Conservation (phyloP, 106 monocot genomes). For the Xerophyta viscosa region DNA sequence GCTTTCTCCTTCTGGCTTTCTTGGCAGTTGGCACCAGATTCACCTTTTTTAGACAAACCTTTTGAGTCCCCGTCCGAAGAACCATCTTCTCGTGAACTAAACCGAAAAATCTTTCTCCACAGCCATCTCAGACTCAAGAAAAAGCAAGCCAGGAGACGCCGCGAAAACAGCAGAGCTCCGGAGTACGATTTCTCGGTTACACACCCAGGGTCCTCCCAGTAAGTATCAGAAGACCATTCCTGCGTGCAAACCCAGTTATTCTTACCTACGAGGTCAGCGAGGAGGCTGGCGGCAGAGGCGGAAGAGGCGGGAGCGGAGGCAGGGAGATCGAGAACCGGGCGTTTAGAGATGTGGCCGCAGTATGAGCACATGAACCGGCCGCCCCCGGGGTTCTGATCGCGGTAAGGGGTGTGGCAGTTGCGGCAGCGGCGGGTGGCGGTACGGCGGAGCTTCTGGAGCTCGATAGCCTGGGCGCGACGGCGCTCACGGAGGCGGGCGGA, state of each 20-base stretch:
- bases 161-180: conserved; percentile 13
- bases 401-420: conserved; percentile 57
- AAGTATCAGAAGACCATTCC: conserved; percentile 16
- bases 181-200: conserved; percentile 30
- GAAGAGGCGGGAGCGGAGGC: conserved; percentile 12
- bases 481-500: conserved; percentile 47
- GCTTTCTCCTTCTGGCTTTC: conserved; percentile 75
- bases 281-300: conserved; percentile 3
- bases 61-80: conserved; percentile 28
- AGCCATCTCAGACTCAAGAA: conserved; percentile 31
- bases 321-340: conserved; percentile 57
- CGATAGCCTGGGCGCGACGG: conserved; percentile 31
- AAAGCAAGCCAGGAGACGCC: conserved; percentile 24
- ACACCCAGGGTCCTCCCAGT: conserved; percentile 12
- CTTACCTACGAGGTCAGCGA: conserved; percentile 16
- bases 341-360: conserved; percentile 65
- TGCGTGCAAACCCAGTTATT: conserved; percentile 38
- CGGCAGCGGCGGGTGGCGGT: conserved; percentile 57
- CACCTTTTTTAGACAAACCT: conserved; percentile 32
- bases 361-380: conserved; percentile 73
- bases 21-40: conserved; percentile 35
- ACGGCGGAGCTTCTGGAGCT: conserved; percentile 58
- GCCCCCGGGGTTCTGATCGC: conserved; percentile 55
- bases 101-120: conserved; percentile 29
- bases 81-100: conserved; percentile 33